Evolutionary conservation across 768 basidiomycete genomes (phyloP).

Genomic region (Dioszegia aurantiaca): DNA sequence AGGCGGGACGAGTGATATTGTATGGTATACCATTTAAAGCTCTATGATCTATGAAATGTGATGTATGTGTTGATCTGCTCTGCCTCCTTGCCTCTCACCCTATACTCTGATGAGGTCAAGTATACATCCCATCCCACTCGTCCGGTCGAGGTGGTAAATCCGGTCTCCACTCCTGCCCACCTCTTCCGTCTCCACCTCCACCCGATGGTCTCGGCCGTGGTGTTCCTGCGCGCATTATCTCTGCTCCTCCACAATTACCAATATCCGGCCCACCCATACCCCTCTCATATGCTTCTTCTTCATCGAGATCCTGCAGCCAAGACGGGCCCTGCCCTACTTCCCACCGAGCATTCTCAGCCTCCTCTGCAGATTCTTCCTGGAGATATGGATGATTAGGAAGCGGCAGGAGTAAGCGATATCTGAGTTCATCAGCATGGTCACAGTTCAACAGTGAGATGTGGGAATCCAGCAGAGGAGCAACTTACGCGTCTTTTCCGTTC

Average conservation of each 20-base stretch:
- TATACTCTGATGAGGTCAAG: conserved; percentile 5
- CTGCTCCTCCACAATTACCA: neutral
- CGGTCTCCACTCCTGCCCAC: neutral
- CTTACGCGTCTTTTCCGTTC: conserved; percentile 89
- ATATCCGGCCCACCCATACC: conserved; percentile 6
- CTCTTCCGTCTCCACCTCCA: neutral
- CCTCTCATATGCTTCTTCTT: neutral
- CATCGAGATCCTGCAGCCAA: neutral
- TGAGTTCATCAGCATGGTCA: too few species aligned
- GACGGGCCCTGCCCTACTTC: conserved; percentile 18
- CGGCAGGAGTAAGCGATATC: conserved; percentile 27
- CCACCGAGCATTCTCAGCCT: conserved; percentile 23
- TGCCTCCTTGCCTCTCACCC: neutral
- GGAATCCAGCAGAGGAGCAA: conserved; percentile 15
- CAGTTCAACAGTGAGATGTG: too few species aligned
- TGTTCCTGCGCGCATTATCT: neutral
- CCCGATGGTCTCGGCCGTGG: neutral
- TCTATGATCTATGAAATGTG: too few species aligned
- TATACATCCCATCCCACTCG: conserved; percentile 16
- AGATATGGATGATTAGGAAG: conserved; percentile 17
- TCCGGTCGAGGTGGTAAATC: conserved; percentile 7
- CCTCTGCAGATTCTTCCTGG: conserved; percentile 19
- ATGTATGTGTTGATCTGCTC: neutral
- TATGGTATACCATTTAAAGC: too few species aligned
- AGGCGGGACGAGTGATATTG: too few species aligned